A percentile compares a stretch with the other conserved stretches of the same genome.
phyloP scores from a whole-genome alignment of 2,329 filamentous ascomycete species.

The Epichloe gansuensis region DNA sequence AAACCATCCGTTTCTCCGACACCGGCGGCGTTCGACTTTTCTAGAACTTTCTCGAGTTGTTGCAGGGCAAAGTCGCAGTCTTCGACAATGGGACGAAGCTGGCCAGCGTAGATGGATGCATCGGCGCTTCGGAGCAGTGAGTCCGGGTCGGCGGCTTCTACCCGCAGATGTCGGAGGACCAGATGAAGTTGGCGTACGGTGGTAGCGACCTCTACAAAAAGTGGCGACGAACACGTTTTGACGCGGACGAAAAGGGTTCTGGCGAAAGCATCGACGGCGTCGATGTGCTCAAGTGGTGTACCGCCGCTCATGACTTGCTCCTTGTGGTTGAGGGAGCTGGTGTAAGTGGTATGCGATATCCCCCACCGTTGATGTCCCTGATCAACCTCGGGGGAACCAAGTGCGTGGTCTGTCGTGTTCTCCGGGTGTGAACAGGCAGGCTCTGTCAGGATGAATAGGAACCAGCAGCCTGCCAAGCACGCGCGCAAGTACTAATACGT shows the following conservation, averaged over 20 bases:
- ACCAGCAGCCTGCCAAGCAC: neutral
- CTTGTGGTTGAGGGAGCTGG: neutral
- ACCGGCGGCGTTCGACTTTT: slow-evolving; percentile 27
- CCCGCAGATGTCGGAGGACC: slow-evolving; percentile 43
- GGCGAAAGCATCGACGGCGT: slow-evolving; percentile 42
- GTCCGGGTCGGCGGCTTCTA: slow-evolving; percentile 43
- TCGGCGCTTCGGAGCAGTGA: slow-evolving; percentile 37
- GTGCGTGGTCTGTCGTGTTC: neutral
- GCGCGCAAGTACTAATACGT: neutral
- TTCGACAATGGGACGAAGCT: slow-evolving; percentile 38
- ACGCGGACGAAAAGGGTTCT: slow-evolving; percentile 42
- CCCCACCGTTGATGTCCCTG: neutral
- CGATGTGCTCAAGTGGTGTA: slow-evolving; percentile 32
- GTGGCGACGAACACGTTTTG: slow-evolving; percentile 29
- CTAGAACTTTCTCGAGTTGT: slow-evolving; percentile 40
- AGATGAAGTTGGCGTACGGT: slow-evolving; percentile 41
- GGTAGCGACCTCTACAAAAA: slow-evolving; percentile 36
- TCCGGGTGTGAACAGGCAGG: neutral
- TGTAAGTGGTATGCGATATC: neutral
- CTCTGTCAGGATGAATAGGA: neutral
- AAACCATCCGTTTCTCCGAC: slow-evolving; percentile 19
- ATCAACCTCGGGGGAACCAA: neutral
- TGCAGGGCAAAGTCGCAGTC: slow-evolving; percentile 42
- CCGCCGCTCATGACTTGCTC: slow-evolving; percentile 19
- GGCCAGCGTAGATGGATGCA: slow-evolving; percentile 31